Base-by-base conservation (phyloP, 2,329 filamentous ascomycete species). In the Xylariaceae sp. region DNA sequence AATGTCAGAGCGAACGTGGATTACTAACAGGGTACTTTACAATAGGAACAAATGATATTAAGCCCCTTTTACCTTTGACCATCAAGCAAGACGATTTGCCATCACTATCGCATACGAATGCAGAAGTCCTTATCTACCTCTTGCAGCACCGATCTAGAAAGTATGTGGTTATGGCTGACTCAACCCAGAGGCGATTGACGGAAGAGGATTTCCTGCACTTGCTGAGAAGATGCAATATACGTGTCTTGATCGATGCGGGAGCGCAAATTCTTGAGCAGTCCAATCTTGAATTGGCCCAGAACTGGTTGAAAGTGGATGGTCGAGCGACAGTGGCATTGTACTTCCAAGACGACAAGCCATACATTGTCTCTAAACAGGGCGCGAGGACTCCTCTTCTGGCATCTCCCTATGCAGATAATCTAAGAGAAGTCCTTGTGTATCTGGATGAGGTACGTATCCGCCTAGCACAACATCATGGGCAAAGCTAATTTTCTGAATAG, bases 211-310 rank as follows among this genome's bases (percentile, higher is more conserved):
- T 89, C 0, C 69, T 87, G 0, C 2, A 52, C 0, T 70, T 70
- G 20, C 69, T 88, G 0, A 58, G 37, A 0, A 44, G 60, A 0
- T 58, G 54, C 0, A 45, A 62, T 0, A 84, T 86, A 12, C 73
- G 76, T 0, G 74, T 89, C 0, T 71, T 89, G 0, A 85, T 89
- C 0, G 86, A 89, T 65, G 81, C 84, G 0, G 87, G 87, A 0
- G 86, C 87, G 0, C 81, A 84, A 14, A 82, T 89, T 14, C 67
- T 89, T 0, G 86, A 89, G 62, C 81, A 84, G 73, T 75, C 79
- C 56, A 89, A 86, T 62, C 48, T 67, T 1, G 69, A 70, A 0
- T 69, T 88, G 0, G 83, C 75, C 0, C 71, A 70, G 10, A 69
- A 71, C 1, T 87, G 84, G 84, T 65, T 88, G 0, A 64, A 70